Percentiles rank a stretch among this genome's conserved stretches.
These are phyloP conservation scores for Microdochium nivale DNA, from an alignment of 2,329 filamentous ascomycete species.

Conservation along the genomic window DNA sequence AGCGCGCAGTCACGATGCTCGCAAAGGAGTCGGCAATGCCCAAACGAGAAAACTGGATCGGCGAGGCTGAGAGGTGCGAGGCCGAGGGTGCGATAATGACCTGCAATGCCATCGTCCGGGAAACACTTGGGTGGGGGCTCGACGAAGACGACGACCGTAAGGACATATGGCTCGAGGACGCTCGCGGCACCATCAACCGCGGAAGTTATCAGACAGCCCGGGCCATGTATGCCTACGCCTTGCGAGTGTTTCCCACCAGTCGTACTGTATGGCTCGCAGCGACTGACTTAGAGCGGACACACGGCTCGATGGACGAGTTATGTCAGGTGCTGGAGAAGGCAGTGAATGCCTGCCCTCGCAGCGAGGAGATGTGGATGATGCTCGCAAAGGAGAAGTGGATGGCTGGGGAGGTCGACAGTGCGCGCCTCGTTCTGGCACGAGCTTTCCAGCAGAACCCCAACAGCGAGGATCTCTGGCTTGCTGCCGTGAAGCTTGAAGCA, in stretches of 20 bases:
- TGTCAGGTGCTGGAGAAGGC: conserved; percentile 86
- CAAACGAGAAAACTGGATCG: conserved; percentile 94
- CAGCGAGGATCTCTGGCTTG: conserved; percentile 96
- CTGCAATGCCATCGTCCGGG: conserved; percentile 80
- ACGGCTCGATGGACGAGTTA: conserved; percentile 75
- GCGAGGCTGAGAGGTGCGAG: conserved; percentile 89
- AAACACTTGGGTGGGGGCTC: conserved; percentile 86
- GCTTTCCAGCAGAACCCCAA: conserved; percentile 94
- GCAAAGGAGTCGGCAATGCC: conserved; percentile 92
- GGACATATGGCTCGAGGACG: conserved; percentile 93
- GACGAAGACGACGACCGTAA: conserved; percentile 96
- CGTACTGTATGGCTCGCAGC: conserved; percentile 85
- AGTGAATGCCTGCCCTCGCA: conserved; percentile 85
- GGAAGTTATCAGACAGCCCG: conserved; percentile 84
- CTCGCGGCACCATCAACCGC: conserved; percentile 69
- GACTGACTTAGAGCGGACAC: conserved; percentile 82
- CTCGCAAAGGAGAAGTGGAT: conserved; percentile 93
- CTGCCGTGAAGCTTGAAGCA: conserved; percentile 91
- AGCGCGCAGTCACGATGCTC: conserved; percentile 80
- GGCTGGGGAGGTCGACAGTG: conserved; percentile 77
- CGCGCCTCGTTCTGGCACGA: conserved; percentile 73
- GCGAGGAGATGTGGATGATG: conserved; percentile 91
- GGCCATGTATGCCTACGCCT: conserved; percentile 85
- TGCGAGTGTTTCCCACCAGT: conserved; percentile 83
- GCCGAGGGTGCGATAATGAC: conserved; percentile 82